Evolutionary conservation across 306 rosid genomes (phyloP).

Genomic region (Ammopiptanthus mongolicus): DNA sequence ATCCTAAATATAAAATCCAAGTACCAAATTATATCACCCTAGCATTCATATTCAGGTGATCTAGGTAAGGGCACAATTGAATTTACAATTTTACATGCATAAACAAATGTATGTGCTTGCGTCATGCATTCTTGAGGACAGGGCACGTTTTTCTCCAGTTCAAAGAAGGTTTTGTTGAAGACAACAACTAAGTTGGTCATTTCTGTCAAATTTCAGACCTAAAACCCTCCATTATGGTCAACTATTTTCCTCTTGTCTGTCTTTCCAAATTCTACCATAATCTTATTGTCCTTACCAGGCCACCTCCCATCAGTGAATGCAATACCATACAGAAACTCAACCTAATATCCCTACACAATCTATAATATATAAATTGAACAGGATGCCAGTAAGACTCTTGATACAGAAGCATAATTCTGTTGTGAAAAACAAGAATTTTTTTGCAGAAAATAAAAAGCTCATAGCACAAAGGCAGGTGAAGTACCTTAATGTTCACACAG

Average conservation of each 20-base stretch:
- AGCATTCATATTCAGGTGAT: background rate
- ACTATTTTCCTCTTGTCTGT: background rate
- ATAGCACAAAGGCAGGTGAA: constrained; percentile 14
- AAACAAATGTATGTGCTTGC: background rate
- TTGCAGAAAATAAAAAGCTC: constrained; percentile 12
- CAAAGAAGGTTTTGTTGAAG: background rate
- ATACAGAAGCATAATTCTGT: background rate
- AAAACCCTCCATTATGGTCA: background rate
- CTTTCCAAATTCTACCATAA: background rate
- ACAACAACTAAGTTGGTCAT: background rate
- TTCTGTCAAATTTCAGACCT: background rate
- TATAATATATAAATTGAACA: background rate
- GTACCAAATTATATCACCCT: background rate
- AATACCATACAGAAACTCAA: background rate
- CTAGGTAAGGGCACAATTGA: background rate
- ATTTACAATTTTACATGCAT: background rate
- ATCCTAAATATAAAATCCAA: no score
- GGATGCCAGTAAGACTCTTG: background rate
- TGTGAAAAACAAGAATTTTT: background rate
- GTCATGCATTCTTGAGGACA: background rate
- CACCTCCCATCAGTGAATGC: background rate
- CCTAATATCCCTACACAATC: background rate
- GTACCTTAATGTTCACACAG: constrained; percentile 94
- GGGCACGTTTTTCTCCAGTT: background rate
- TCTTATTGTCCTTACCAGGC: background rate